Percentiles rank a stretch among this genome's conserved stretches.
Conservation (phyloP, 2,329 filamentous ascomycete genomes). For the Calcarisporium arbuscula region DNA sequence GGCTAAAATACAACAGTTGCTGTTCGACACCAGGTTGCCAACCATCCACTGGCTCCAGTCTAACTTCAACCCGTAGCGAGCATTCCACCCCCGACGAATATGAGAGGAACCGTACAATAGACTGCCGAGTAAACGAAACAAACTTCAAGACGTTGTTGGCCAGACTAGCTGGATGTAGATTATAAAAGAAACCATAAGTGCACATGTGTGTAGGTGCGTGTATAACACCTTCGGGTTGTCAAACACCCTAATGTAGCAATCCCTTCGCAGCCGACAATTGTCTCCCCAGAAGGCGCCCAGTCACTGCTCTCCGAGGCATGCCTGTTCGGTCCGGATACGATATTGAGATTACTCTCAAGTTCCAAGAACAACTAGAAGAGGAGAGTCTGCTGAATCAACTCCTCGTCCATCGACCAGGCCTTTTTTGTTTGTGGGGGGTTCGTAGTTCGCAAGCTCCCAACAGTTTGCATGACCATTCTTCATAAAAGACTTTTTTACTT, state of each 20-base stretch:
- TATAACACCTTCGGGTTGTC: too few species aligned
- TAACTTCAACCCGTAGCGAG: conserved; percentile 24
- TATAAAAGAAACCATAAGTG: conserved; percentile 13
- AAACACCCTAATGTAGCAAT: too few species aligned
- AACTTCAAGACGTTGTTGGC: conserved; percentile 8
- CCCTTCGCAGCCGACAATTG: conserved; percentile 11
- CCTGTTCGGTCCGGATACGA: conserved; percentile 6
- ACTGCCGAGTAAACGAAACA: too few species aligned
- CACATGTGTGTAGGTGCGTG: too few species aligned
- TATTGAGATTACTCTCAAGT: too few species aligned
- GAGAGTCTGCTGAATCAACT: conserved; percentile 1
- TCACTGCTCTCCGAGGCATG: conserved; percentile 15
- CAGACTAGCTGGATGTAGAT: conserved; percentile 13
- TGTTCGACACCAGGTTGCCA: conserved; percentile 19
- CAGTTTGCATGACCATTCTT: conserved; percentile 28
- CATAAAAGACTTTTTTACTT: conserved; percentile 28
- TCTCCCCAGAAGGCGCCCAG: conserved; percentile 15
- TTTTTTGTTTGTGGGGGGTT: conserved; percentile 9
- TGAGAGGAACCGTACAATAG: too few species aligned
- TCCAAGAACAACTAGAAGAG: too few species aligned
- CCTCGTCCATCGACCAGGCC: conserved; percentile 4
- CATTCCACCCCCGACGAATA: conserved; percentile 27
- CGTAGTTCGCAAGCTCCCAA: conserved; percentile 26
- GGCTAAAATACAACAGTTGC: conserved; percentile 35
- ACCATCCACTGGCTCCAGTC: conserved; percentile 26